Base-by-base conservation (phyloP, 108 stramenopile genomes). In the Cyclotella cryptica region DNA sequence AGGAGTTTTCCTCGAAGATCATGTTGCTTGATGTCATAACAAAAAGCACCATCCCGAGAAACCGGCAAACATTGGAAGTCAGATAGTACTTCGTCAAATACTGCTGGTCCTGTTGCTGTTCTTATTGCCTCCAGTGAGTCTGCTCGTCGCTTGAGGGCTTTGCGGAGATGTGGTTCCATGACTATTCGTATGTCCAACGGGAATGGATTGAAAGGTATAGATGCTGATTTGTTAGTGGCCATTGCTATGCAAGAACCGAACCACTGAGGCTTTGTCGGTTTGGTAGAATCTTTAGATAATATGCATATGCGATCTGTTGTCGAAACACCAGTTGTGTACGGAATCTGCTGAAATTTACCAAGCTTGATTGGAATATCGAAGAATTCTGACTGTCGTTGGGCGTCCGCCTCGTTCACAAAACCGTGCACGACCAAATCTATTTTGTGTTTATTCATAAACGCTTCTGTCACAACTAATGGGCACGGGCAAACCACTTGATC, bases 391-490 rank as follows among this genome's bases (percentile, higher is more conserved):
- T 92, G 91, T 57, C 65, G 71, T 41, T 88, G 75, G 22, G 66
- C 79, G 72, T 92, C 91, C 7, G 49, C 78, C 45, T 83, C 73
- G 71, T 85, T 78, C 14, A 86, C 88, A 78, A 92, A 92, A 0
- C 91, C 91, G 66, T 92, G 91, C 15, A 92, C 91, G 5, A 92
- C 91, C 52, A 92, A 72, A 79, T 92, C 89, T 54, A 92, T 92
- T 15, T 65, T 76, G 47, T 77, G 55, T 63, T 84, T 53, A 53
- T 80, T 44, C 89, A 92, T 90, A 46, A 92, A 92, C 19, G 85
- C 88, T 67, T 81, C 69, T 15, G 88, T 88, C 0, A 89, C 88
- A 6, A 92, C 53, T 24, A 92, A 53, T 8, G 91, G 91, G 52
- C 89, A 90, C 1, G 91, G 91, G 67, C 91, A 92, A 10, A 92